phyloP scores from a whole-genome alignment of 148 eudicot genomes.

The Vaccinium vitisidaea region DNA sequence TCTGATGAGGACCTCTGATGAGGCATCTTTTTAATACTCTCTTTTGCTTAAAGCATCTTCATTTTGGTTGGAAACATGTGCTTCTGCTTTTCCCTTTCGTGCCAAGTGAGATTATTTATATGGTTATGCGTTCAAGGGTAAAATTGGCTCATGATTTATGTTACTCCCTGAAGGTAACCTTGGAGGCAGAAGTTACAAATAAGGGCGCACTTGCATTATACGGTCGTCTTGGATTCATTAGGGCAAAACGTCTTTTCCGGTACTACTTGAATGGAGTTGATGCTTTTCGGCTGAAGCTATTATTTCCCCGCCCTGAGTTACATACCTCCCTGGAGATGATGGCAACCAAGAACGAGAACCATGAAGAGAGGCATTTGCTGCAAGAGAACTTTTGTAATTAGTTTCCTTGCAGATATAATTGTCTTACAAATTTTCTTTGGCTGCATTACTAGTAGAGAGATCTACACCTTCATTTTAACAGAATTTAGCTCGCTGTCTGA shows the following conservation, averaged over 20 bases:
- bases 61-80: background rate
- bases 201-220: conserved; percentile 93
- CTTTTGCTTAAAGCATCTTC: background rate
- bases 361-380: conserved; percentile 27
- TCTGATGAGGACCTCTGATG: background rate
- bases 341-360: conserved; percentile 21
- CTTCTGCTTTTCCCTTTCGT: background rate
- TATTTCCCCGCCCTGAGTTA: conserved; percentile 62
- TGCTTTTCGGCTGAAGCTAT: conserved; percentile 83
- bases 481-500: background rate
- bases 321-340: conserved; percentile 36
- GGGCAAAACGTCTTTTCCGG: conserved; percentile 88
- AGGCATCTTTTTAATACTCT: background rate
- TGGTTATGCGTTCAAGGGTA: background rate
- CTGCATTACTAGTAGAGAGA: no score
- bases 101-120: no score
- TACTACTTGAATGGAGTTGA: conserved; percentile 96
- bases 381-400: conserved; percentile 9
- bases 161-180: conserved; percentile 58
- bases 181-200: conserved; percentile 97
- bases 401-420: background rate
- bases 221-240: conserved; percentile 88
- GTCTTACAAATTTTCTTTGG: background rate
- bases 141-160: conserved; percentile 12
- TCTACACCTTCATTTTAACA: no score